Evolutionary conservation across 2,329 filamentous ascomycete species (phyloP), one percentile per base, ranked within the genome.

Genomic region (Emergomyces africanus): DNA sequence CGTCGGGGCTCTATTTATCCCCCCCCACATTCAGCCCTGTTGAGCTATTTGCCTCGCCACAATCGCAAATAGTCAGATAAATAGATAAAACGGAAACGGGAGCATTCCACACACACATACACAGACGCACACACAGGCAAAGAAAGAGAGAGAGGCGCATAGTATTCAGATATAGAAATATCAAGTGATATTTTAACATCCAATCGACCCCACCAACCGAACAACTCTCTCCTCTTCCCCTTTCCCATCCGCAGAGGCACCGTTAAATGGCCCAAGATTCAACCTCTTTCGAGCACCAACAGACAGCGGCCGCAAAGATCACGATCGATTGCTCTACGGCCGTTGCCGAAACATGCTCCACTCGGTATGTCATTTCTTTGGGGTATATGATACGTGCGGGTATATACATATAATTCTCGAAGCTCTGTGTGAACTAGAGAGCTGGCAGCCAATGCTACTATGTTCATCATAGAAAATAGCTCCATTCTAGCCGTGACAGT

Each of bases 21-120:
- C 48, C 12, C 48, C 57, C 57, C 44, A 46, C 42, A 50, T 58
- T 58, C 57, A 58, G 57, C 57, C 57, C 46, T 58, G 57, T 58
- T 33, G 44, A 25, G 33, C 30, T 20, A 18, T 30, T 30, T 30
- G 30, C 33, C 48, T 48, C 44, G 23, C 20, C 44, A 28, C 44
- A 48, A 28, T 25, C 12, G 14, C 23, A 23, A 25, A 35, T 5
- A 51, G 12, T n/a, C 41, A 18, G 20, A 54, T 25, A 54, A 25
- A 18, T n/a, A 25, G 8, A 54, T n/a, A 41, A 48, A 48, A 48
- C 35, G 12, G 35, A 37, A 12, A 12, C 44, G 8, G 23, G 8
- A 48, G 20, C n/a, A 23, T 23, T 1, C 44, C n/a, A 23, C 42
- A 23, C n/a, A 44, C 41, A 23, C n/a, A n/a, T n/a, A n/a, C n/a